Conservation (phyloP, 2,329 filamentous ascomycete genomes). For the Thielaviopsis musarum region DNA sequence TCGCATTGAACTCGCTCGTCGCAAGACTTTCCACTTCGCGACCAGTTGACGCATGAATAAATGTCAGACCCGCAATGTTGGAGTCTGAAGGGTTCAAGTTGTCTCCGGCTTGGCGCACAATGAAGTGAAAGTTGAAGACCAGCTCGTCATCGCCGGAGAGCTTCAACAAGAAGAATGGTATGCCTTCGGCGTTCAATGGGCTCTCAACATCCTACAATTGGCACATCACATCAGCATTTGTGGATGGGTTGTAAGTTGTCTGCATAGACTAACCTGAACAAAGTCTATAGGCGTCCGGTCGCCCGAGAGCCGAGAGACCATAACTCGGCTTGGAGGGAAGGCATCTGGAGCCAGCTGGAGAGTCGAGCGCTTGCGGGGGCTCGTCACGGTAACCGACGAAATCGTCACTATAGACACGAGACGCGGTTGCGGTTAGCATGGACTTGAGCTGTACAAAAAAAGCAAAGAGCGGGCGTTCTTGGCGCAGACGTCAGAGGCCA, state of each 20-base stretch:
- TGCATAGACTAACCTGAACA: slow-evolving; percentile 53
- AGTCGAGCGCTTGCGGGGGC: slow-evolving; percentile 59
- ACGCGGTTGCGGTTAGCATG: neutral
- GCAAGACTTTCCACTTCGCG: slow-evolving; percentile 87
- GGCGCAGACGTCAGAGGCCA: neutral
- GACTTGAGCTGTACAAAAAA: neutral
- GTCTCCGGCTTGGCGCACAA: slow-evolving; percentile 45
- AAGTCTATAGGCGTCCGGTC: slow-evolving; percentile 74
- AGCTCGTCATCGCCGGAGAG: slow-evolving; percentile 84
- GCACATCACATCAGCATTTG: neutral
- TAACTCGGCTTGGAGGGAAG: slow-evolving; percentile 68
- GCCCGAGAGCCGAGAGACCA: slow-evolving; percentile 51
- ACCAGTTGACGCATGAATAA: slow-evolving; percentile 70
- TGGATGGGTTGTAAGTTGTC: slow-evolving; percentile 7
- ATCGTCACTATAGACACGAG: slow-evolving; percentile 52
- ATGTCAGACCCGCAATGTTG: slow-evolving; percentile 74
- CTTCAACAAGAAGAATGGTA: slow-evolving; percentile 55
- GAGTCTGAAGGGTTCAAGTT: slow-evolving; percentile 45
- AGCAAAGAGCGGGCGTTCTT: neutral
- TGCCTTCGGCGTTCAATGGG: slow-evolving; percentile 8
- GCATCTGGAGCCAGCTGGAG: slow-evolving; percentile 69
- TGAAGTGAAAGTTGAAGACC: slow-evolving; percentile 81
- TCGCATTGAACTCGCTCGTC: slow-evolving; percentile 88
- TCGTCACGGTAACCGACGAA: slow-evolving; percentile 66
- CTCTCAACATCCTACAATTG: neutral